phyloP scores from a whole-genome alignment of 768 basidiomycete genomes.

The Suillus luteus region DNA sequence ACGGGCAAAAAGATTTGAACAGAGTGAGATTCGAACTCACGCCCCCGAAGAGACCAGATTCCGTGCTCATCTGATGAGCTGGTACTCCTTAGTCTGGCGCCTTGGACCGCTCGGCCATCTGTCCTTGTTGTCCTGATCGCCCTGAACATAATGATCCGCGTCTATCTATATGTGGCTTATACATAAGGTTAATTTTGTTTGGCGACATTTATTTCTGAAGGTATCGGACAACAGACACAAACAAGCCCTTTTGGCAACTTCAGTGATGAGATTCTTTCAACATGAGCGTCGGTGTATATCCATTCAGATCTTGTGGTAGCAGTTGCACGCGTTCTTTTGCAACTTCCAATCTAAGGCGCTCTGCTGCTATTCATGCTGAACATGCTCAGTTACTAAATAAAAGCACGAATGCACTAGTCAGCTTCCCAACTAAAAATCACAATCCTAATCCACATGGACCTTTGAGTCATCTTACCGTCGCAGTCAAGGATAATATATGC shows the following conservation, averaged over 20 bases:
- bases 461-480: slow-evolving; percentile 53
- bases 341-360: not conserved
- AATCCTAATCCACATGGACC: slow-evolving; percentile 21
- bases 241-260: slow-evolving; percentile 17
- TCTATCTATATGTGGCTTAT: not conserved
- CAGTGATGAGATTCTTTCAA: not conserved
- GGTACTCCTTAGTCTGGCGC: slow-evolving; percentile 74
- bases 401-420: slow-evolving; percentile 6
- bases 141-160: not conserved
- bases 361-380: not conserved
- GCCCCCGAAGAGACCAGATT: slow-evolving; percentile 14
- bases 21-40: slow-evolving; percentile 23
- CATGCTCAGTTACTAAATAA: not conserved
- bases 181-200: not conserved
- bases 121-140: slow-evolving; percentile 28
- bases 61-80: slow-evolving; percentile 4
- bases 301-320: not conserved
- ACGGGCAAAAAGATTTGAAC: slow-evolving; percentile 11
- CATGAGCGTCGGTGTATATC: not conserved
- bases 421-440: not conserved
- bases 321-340: not conserved
- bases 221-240: slow-evolving; percentile 17
- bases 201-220: not conserved
- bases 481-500: slow-evolving; percentile 88
- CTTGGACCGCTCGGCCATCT: slow-evolving; percentile 91